These are phyloP conservation scores for Carpinus viminea DNA, from an alignment of 306 rosid genomes.

Conservation along the genomic window DNA sequence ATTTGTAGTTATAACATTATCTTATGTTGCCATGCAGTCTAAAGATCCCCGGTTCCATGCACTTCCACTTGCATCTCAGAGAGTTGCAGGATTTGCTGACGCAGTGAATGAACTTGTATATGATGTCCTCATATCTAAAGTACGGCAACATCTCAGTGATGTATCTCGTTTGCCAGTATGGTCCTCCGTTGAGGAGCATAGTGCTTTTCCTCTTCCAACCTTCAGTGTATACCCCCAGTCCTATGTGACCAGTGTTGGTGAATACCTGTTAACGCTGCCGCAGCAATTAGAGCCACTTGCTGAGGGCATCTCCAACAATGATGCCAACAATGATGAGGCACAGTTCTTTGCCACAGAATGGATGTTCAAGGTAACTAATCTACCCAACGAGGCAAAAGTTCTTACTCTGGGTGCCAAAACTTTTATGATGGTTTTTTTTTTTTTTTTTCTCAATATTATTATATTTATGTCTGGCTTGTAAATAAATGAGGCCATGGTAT, in stretches of 20 bases:
- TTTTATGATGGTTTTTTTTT: neutral
- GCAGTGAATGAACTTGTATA: constrained; percentile 94
- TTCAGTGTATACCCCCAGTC: constrained; percentile 95
- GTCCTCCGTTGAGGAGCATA: constrained; percentile 87
- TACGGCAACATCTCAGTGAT: constrained; percentile 86
- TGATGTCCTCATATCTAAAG: constrained; percentile 98
- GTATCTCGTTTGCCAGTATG: constrained; percentile 85
- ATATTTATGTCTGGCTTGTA: constrained; percentile 19
- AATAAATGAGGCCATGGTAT: constrained; percentile 13
- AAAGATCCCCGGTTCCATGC: constrained; percentile 99
- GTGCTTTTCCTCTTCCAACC: constrained; percentile 81
- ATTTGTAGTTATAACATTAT: constrained; percentile 16
- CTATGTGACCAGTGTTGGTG: constrained; percentile 86
- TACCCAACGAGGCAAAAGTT: constrained; percentile 4
- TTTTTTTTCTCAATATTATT: constrained; percentile 5
- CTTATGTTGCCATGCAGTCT: constrained; percentile 60
- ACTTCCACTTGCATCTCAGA: constrained; percentile 90
- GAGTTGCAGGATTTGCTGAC: constrained; percentile 91
- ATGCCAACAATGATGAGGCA: constrained; percentile 78
- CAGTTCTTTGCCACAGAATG: constrained; percentile 99
- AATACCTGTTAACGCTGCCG: constrained; percentile 94
- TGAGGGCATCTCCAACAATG: constrained; percentile 84
- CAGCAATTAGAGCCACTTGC: constrained; percentile 99
- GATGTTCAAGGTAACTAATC: constrained; percentile 89
- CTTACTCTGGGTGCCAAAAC: constrained; percentile 3